phyloP scores from a whole-genome alignment of 2,329 filamentous ascomycete species.

The Reticulascus tulasneorum region DNA sequence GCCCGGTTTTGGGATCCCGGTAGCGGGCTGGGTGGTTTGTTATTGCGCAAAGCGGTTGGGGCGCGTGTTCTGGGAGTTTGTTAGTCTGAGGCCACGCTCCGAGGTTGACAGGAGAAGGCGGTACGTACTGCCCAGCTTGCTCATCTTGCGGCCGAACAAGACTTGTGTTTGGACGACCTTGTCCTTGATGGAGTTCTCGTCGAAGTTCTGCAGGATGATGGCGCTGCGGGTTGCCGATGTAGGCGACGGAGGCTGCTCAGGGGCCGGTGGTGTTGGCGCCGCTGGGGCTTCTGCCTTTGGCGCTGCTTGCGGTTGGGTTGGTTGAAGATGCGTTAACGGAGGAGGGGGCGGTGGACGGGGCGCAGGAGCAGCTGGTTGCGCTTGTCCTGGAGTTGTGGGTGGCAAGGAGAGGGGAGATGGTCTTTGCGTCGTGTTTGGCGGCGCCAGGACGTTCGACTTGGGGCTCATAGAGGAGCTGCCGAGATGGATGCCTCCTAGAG shows the following conservation, averaged over 20 bases:
- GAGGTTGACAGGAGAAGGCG: not conserved
- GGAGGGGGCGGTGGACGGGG: conserved; percentile 14
- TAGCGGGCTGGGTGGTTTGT: conserved; percentile 79
- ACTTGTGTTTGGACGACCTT: conserved; percentile 55
- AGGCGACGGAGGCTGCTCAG: conserved; percentile 14
- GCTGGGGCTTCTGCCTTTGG: conserved; percentile 9
- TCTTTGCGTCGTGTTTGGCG: conserved; percentile 36
- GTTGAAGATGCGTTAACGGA: conserved; percentile 13
- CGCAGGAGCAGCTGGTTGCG: conserved; percentile 18
- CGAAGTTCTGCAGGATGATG: conserved; percentile 58
- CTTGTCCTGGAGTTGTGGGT: conserved; percentile 9
- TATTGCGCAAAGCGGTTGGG: conserved; percentile 67
- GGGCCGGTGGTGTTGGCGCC: conserved; percentile 15
- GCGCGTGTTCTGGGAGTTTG: conserved; percentile 50
- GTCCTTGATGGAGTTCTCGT: conserved; percentile 52
- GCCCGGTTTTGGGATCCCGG: conserved; percentile 76
- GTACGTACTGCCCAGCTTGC: too few relatives aligned
- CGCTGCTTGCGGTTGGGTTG: conserved; percentile 11
- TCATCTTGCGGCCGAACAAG: conserved; percentile 55
- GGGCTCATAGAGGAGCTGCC: conserved; percentile 23
- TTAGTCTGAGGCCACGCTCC: too few relatives aligned
- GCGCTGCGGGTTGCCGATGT: conserved; percentile 49
- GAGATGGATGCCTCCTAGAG: conserved; percentile 24
- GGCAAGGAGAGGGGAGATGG: conserved; percentile 32
- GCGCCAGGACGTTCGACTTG: conserved; percentile 41